Base-by-base conservation (phyloP, 768 basidiomycete species). In the Tulasnella sp. region DNA sequence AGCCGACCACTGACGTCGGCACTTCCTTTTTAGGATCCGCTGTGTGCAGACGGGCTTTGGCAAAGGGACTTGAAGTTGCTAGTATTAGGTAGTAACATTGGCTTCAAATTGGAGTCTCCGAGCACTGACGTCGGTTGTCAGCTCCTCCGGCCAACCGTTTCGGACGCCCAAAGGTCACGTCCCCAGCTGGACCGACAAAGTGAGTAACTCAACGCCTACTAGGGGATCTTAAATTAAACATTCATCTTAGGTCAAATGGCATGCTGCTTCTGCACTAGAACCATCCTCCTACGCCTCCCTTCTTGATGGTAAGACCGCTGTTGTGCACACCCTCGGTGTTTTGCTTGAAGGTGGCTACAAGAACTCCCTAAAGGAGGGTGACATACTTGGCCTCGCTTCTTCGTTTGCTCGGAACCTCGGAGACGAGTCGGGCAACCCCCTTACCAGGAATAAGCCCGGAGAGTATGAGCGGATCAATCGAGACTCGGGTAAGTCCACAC, bases 321-420 rank as follows among this genome's bases (percentile, higher is more conserved):
- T 98, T 35, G 94, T 99, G 41, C 95, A 98, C 79, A 96, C 97
- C 1, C 84, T 98, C 22, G 97, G 97, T 62, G 92, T 90, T 11
- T 86, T 99, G 65, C 82, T 98, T 37, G 93, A 95, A 78, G 87
- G 89, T 76, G 82, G 81, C 59, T 99, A 99, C 83, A 99, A 99
- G 80, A 79, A 82, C 41, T 86, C 88, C 41, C 76, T 98, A 59
- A 83, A 83, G 74, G 82, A 83, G 67, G 88, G 88, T 14, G 82
- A 90, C 77, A 63, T 89, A 32, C 76, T 84, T 17, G 84, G 83
- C 12, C 80, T 90, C 40, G 70, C 85, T 71, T 80, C 83, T 70
- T 84, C 83, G 69, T 76, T 90, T 37, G 76, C 82, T 34, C 82
- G 82, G 72, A 81, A 81, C 65, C 66, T 80, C 62, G 71, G 72